Base-by-base conservation (phyloP, 2,329 filamentous ascomycete genomes). In the Cladophialophora chaetospira region DNA sequence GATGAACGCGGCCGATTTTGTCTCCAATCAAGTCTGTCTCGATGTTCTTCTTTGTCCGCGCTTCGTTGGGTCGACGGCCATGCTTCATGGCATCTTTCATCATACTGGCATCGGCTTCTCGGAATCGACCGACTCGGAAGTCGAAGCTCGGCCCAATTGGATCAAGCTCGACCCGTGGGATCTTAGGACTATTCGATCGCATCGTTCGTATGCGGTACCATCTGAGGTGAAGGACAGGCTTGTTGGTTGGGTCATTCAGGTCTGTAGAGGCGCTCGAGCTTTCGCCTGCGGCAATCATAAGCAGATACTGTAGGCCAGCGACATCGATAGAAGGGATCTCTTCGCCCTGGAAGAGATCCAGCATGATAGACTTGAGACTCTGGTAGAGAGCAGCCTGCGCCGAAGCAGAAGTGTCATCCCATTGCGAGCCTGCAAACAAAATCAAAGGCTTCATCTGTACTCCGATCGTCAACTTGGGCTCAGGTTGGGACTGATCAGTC, bases 91-190 rank as follows among this genome's bases (percentile, higher is more conserved):
- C 91, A 75, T 93, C 89, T 83, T 96, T 97, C 81, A 88, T 82
- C 75, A 89, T 83, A 10, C 82, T 82, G 67, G 85, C 81, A 66
- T 96, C 91, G 1, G 93, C 85, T 73, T 94, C 87, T 69, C 85
- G 85, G 64, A 87, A 78, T 66, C 94, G 86, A 21, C 94, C 92
- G 52, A 97, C 80, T 63, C 88, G 85, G 73, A 97, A 92, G 76
- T 97, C 91, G 76, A 97, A 91, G 63, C 93, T 84, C 3, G 94
- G 94, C 0, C 94, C 93, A 78, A 97, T 95, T 77, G 97, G 92
- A 73, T 96, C 91, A 55, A 97, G 82, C 72, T 97, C 93, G 15
- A 99, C 89, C 53, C 91, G 85, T 5, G 94, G 94, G 42, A 97
- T 78, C 69, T 87, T 89, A 73, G 94, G 89, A 5, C 91, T 91